Base-by-base conservation (phyloP, 1,139 yeast genomes). In the Sugiyamaella sp. region DNA sequence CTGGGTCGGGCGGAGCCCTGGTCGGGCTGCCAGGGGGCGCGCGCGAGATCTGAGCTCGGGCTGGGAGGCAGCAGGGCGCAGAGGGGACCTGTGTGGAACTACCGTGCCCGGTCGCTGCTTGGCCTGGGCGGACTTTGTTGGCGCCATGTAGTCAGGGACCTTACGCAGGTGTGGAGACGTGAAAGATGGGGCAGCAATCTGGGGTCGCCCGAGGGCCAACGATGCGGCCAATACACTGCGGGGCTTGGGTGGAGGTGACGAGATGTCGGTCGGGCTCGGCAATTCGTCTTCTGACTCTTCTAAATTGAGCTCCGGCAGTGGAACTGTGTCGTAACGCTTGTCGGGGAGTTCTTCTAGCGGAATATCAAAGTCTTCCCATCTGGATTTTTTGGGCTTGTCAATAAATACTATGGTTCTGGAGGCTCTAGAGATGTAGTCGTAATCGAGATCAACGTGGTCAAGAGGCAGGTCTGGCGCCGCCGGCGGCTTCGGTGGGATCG, bases 401-500 rank as follows among this genome's bases (percentile, higher is more conserved):
- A 53, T 39, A 40, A 46, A 53, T 16, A 53, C 48, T 10, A 35
- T 12, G n/a, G 58, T 42, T 17, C 46, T 51, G 19, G 54, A 24
- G 5, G 51, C 55, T 32, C 45, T 46, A n/a, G 49, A 46, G 8
- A 59, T 40, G 5, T 51, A 57, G 8, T 60, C 60, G 39, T 60
- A 61, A 47, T 64, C 63, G 38, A 64, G 55, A 5, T 61, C 65
- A 42, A 62, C 56, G 29, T 59, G 62, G 27, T 63, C 65, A 33
- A 60, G 46, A 1, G 66, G 64, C 6, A 55, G 37, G 35, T 62
- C 64, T 1, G 56, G 60, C 27, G 59, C 46, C 3, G 62, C 60
- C 6, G 52, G 22, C 9, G 58, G 60, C 29, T 49, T 54, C 12
- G 50, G 47, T 6, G 62, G 63, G 21, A 62, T 60, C 37, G 52